These are phyloP conservation scores for Candida sphagnicola DNA, from an alignment of 805 yeast genomes.

Conservation along the genomic window DNA sequence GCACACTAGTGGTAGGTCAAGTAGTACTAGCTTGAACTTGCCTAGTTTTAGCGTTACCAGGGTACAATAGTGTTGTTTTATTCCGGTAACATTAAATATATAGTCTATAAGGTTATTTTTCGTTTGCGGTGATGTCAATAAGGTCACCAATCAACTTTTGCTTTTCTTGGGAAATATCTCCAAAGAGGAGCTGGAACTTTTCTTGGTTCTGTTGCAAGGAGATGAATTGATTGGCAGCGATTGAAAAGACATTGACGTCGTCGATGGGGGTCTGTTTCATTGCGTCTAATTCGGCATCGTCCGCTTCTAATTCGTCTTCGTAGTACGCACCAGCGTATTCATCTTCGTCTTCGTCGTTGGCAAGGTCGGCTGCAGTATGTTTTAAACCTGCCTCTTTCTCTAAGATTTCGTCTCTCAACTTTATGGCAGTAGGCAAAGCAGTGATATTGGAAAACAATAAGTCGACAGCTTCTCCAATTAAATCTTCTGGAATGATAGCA, in stretches of 20 bases:
- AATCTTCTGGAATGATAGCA: constrained; percentile 27
- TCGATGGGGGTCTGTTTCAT: constrained; percentile 78
- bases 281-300: constrained; percentile 80
- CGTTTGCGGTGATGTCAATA: constrained; percentile 19
- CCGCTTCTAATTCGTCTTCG: constrained; percentile 44
- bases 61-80: too few species aligned
- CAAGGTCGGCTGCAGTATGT: constrained; percentile 13
- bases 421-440: constrained; percentile 46
- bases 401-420: constrained; percentile 41
- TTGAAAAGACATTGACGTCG: constrained; percentile 62
- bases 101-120: constrained; percentile 4
- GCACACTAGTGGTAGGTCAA: too few species aligned
- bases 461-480: constrained; percentile 34
- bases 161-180: constrained; percentile 33
- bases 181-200: constrained; percentile 48
- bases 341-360: constrained; percentile 25
- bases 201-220: constrained; percentile 44
- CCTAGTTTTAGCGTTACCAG: too few species aligned
- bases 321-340: constrained; percentile 28
- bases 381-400: constrained; percentile 35
- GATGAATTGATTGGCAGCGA: constrained; percentile 54
- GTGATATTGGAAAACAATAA: constrained; percentile 40
- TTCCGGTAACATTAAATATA: too few species aligned
- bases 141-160: constrained; percentile 27
- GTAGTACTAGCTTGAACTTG: too few species aligned